phyloP scores from a whole-genome alignment of 345 rosid genomes.

The Geranium brycei region DNA sequence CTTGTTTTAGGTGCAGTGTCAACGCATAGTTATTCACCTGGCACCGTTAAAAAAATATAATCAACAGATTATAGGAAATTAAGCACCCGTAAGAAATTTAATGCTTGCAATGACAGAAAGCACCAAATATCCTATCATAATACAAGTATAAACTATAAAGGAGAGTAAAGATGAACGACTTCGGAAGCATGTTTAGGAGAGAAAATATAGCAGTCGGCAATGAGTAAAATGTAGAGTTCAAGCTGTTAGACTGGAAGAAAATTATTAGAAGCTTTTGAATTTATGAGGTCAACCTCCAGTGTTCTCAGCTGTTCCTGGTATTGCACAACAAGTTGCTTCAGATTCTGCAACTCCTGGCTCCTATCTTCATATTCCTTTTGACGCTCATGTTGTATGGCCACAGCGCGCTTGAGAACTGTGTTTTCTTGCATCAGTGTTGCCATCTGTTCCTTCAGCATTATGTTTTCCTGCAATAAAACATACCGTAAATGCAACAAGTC shows the following conservation, averaged over 20 bases:
- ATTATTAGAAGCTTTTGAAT: neutral
- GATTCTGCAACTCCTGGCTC: slow-evolving; percentile 54
- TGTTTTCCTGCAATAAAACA: slow-evolving; percentile 34
- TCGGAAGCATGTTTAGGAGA: too few species aligned
- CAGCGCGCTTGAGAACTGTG: slow-evolving; percentile 60
- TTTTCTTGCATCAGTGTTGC: slow-evolving; percentile 64
- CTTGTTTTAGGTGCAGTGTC: slow-evolving; percentile 57
- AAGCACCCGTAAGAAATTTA: neutral
- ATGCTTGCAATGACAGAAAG: neutral
- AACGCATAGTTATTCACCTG: slow-evolving; percentile 33
- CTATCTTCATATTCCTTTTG: slow-evolving; percentile 51
- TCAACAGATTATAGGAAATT: neutral
- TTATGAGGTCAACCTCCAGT: slow-evolving; percentile 41
- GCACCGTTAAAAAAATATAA: neutral
- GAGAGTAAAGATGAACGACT: too few species aligned
- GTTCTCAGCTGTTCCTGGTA: slow-evolving; percentile 80
- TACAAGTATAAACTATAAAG: neutral
- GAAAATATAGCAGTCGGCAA: too few species aligned
- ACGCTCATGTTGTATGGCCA: slow-evolving; percentile 69
- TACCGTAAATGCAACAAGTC: neutral
- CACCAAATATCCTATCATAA: neutral
- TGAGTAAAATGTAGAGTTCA: too few species aligned
- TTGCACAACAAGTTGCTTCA: slow-evolving; percentile 60
- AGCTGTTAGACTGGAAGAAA: too few species aligned
- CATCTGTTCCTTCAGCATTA: slow-evolving; percentile 55